Percentiles rank a stretch among this genome's conserved stretches.
phyloP scores from a whole-genome alignment of 257 asterid genomes.

The Jaltomata sinuosa region DNA sequence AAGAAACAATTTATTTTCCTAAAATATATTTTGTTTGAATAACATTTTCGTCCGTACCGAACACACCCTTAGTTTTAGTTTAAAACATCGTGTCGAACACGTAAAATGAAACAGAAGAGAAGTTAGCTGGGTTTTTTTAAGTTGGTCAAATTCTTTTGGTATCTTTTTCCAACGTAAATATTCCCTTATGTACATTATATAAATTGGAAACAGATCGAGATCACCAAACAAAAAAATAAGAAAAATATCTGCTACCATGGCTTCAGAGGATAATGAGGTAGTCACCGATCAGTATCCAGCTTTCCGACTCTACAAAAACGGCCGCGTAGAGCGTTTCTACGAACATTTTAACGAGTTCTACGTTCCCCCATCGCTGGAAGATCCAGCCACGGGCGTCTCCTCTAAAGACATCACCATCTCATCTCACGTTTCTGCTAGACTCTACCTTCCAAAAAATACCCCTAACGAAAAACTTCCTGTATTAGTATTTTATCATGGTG shows the following conservation, averaged over 20 bases:
- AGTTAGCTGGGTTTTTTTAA: no score
- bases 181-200: no score
- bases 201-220: no score
- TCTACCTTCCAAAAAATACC: constrained; percentile 14
- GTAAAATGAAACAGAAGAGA: no score
- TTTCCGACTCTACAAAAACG: constrained; percentile 17
- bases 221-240: no score
- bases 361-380: constrained; percentile 9
- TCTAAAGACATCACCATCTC: constrained; percentile 17
- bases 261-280: constrained; percentile 6
- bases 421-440: constrained; percentile 16
- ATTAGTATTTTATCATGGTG: constrained; percentile 19
- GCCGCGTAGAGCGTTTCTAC: constrained; percentile 11
- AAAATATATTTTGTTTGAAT: no score
- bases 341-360: neutral
- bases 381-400: constrained; percentile 6
- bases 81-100: no score
- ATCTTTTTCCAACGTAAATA: neutral
- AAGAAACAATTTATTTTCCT: no score
- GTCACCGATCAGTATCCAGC: constrained; percentile 10
- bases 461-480: constrained; percentile 6
- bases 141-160: neutral
- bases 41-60: no score
- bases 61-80: no score
- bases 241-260: constrained; percentile 1